These are phyloP conservation scores for Apiospora rasikravindrae DNA, from an alignment of 2,329 filamentous ascomycete species.

Conservation along the genomic window DNA sequence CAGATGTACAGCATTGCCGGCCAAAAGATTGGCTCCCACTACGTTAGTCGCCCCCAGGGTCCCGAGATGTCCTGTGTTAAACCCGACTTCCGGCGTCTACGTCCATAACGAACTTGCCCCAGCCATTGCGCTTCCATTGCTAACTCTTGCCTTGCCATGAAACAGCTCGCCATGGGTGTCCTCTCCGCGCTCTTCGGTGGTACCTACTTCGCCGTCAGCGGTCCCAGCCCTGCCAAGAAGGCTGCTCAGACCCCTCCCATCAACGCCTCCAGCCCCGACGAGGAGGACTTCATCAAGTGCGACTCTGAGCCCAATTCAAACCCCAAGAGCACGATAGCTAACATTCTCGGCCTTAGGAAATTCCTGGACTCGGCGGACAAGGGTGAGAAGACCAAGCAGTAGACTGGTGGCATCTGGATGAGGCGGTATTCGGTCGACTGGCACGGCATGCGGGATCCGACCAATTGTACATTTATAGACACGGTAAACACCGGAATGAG, in stretches of 20 bases:
- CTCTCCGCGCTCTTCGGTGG: constrained; percentile 58
- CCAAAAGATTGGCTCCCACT: constrained; percentile 65
- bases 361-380: constrained; percentile 51
- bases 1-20: constrained; percentile 61
- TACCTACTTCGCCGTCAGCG: constrained; percentile 49
- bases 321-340: constrained; percentile 21
- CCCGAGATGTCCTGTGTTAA: constrained; percentile 1
- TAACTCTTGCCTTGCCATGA: constrained; percentile 21
- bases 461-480: constrained; percentile 27
- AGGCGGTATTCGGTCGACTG: constrained; percentile 18
- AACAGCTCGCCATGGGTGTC: constrained; percentile 62
- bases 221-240: constrained; percentile 49
- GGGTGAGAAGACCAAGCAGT: constrained; percentile 51
- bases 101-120: neutral
- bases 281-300: constrained; percentile 71
- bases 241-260: constrained; percentile 58
- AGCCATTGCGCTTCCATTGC: constrained; percentile 16
- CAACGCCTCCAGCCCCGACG: constrained; percentile 66
- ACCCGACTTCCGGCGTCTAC: neutral
- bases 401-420: constrained; percentile 27
- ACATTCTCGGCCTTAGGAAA: constrained; percentile 43
- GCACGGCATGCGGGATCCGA: constrained; percentile 7
- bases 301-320: constrained; percentile 29
- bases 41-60: constrained; percentile 50
- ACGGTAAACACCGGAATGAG: constrained; percentile 24